These are phyloP conservation scores for Apiospora hydei DNA, from an alignment of 2,329 filamentous ascomycete species.

Conservation along the genomic window DNA sequence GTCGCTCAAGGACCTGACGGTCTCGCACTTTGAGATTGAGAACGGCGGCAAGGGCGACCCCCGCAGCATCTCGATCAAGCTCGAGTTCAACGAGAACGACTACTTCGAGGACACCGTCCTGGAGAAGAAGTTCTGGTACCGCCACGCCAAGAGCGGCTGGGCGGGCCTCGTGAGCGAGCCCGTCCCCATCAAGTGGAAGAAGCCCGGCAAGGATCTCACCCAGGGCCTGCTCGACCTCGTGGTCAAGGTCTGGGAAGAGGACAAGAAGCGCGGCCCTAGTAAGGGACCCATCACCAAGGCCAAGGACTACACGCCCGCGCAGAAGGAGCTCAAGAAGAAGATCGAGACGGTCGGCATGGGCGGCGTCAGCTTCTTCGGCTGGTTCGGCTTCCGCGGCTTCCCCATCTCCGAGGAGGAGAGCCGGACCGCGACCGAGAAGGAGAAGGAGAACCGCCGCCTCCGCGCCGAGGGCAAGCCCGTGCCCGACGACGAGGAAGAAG, in stretches of 20 bases:
- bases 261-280: slow-evolving; percentile 47
- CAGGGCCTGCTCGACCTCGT: slow-evolving; percentile 79
- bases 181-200: slow-evolving; percentile 86
- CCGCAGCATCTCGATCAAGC: slow-evolving; percentile 77
- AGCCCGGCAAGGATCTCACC: slow-evolving; percentile 80
- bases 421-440: slow-evolving; percentile 64
- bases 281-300: slow-evolving; percentile 38
- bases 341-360: slow-evolving; percentile 68
- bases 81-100: slow-evolving; percentile 82
- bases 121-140: slow-evolving; percentile 93
- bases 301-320: slow-evolving; percentile 52
- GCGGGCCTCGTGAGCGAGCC: slow-evolving; percentile 86
- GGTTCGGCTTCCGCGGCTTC: slow-evolving; percentile 81
- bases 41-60: slow-evolving; percentile 72
- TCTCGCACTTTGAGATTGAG: slow-evolving; percentile 82
- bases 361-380: slow-evolving; percentile 83
- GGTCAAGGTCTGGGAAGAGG: slow-evolving; percentile 71
- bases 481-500: slow-evolving; percentile 60
- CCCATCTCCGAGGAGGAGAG: slow-evolving; percentile 78
- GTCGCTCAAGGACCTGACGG: slow-evolving; percentile 71
- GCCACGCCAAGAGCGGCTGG: slow-evolving; percentile 72
- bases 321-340: slow-evolving; percentile 60
- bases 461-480: slow-evolving; percentile 59
- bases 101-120: slow-evolving; percentile 80
- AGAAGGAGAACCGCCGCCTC: slow-evolving; percentile 62